Evolutionary conservation across 257 asterid genomes (phyloP), one percentile per base, ranked within the genome.

Genomic region (Solanum neorickii): DNA sequence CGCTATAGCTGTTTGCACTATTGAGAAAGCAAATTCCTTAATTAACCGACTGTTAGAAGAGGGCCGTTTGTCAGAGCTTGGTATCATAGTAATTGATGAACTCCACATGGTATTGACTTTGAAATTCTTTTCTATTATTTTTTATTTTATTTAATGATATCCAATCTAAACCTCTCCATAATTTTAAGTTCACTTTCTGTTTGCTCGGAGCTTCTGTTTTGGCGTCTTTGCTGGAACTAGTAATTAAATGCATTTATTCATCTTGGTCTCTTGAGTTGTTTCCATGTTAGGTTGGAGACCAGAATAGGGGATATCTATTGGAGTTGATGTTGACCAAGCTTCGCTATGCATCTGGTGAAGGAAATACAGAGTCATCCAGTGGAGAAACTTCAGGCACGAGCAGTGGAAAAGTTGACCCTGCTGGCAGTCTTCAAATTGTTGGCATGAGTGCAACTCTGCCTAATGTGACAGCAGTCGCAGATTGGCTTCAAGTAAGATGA

Each of bases 371-470:
- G 75, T 92, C 98, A 83, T 92, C 98, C 78, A 93, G 99, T 91
- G 99, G 98, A 75, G 99, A 95, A 88, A 94, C 96, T 93, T 95
- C 97, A 66, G 97, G 98, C 87, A 87, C 90, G 25, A 95, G 98
- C 91, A 93, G 98, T 91, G 94, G 94, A 87, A 95, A 93, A 91
- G 89, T 92, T 20, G 98, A 92, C 88, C 93, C 96, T 86, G 95
- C 96, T 88, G 96, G 90, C 87, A 95, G 98, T 86, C 97, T 97
- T 88, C 99, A 97, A 90, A 95, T 97, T 89, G 96, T 97, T 87
- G 99, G 99, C 87, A 97, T 97, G 99, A 97, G 99, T 91, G 99
- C 99, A 49, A 95, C 99, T 12, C 92, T 95, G 72, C 97, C 99
- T 75, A 97, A 97, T 90, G 99, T 97, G 86, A 91, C 99, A 89